phyloP scores from a whole-genome alignment of 208 protist species.

The Paratrypanosoma confusum region DNA sequence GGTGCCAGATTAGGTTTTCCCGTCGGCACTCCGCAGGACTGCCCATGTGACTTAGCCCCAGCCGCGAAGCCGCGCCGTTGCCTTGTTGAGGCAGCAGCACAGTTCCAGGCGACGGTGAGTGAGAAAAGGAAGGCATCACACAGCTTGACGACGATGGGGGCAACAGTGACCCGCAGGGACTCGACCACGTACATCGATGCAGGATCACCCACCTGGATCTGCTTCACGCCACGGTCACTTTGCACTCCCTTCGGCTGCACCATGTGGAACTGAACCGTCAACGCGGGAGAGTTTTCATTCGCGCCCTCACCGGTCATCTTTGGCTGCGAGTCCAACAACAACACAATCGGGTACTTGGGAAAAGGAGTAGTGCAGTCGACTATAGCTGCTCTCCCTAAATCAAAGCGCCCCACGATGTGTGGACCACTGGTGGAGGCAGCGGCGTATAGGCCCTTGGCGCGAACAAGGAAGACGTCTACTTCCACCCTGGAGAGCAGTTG shows the following conservation, averaged over 20 bases:
- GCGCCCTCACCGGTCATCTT: no score
- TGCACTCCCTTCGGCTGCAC: no score
- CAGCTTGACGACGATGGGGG: conserved; percentile 27
- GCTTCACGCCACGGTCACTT: no score
- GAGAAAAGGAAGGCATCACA: conserved; percentile 47
- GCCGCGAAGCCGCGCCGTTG: no score
- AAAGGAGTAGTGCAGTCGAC: conserved; percentile 49
- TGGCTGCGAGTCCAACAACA: conserved; percentile 8
- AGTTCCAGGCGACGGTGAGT: conserved; percentile 13
- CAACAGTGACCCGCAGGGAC: conserved; percentile 25
- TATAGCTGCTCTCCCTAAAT: conserved; percentile 25
- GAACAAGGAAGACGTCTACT: conserved; percentile 46
- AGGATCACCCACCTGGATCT: no score
- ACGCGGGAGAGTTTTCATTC: no score
- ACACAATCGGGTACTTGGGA: conserved; percentile 22
- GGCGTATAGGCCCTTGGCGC: conserved; percentile 26
- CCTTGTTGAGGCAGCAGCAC: no score
- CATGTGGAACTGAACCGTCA: no score
- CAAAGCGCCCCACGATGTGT: conserved; percentile 27
- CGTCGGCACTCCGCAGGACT: no score
- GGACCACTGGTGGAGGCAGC: conserved; percentile 31
- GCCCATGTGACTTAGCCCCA: no score
- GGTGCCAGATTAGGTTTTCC: no score
- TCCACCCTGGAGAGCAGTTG: conserved; percentile 21
- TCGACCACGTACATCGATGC: no score